Conservation (phyloP, 768 basidiomycete species). For the Rhizopogon vulgaris region DNA sequence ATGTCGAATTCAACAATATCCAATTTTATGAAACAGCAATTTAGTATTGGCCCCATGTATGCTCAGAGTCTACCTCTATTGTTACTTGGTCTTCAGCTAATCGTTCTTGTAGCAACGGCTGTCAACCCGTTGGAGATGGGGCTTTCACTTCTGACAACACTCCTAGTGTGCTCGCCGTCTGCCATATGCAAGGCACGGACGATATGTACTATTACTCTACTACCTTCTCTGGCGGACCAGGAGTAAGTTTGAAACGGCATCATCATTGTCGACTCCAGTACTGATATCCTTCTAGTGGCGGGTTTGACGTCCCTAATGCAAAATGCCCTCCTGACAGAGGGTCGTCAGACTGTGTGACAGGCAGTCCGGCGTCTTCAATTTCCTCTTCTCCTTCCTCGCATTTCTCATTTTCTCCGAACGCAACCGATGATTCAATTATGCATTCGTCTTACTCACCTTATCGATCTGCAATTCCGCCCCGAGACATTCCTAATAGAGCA, state of each 20-base stretch:
- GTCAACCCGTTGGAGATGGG: slow-evolving; percentile 97
- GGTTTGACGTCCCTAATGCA: slow-evolving; percentile 84
- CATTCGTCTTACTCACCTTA: slow-evolving; percentile 15
- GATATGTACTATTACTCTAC: slow-evolving; percentile 90
- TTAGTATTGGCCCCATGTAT: slow-evolving; percentile 95
- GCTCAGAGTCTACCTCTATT: slow-evolving; percentile 17
- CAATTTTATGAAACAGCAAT: slow-evolving; percentile 70
- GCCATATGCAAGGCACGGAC: slow-evolving; percentile 74
- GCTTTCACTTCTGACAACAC: slow-evolving; percentile 73
- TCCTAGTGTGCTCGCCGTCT: slow-evolving; percentile 80
- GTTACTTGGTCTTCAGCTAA: slow-evolving; percentile 9
- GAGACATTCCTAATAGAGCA: slow-evolving; percentile 36
- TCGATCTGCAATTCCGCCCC: slow-evolving; percentile 29
- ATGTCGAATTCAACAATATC: slow-evolving; percentile 74
- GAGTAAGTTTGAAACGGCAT: slow-evolving; percentile 43
- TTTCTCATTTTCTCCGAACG: slow-evolving; percentile 24
- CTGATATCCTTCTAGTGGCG: slow-evolving; percentile 58
- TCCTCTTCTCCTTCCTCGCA: slow-evolving; percentile 36
- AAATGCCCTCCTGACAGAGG: slow-evolving; percentile 97
- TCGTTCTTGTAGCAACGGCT: slow-evolving; percentile 67
- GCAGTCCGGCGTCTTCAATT: slow-evolving; percentile 67
- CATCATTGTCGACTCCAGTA: not conserved
- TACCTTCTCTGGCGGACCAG: slow-evolving; percentile 91
- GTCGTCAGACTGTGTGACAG: slow-evolving; percentile 96
- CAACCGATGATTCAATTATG: slow-evolving; percentile 12